These are phyloP conservation scores for Penicillium manginii DNA, from an alignment of 495 filamentous ascomycete genomes.

Conservation along the genomic window DNA sequence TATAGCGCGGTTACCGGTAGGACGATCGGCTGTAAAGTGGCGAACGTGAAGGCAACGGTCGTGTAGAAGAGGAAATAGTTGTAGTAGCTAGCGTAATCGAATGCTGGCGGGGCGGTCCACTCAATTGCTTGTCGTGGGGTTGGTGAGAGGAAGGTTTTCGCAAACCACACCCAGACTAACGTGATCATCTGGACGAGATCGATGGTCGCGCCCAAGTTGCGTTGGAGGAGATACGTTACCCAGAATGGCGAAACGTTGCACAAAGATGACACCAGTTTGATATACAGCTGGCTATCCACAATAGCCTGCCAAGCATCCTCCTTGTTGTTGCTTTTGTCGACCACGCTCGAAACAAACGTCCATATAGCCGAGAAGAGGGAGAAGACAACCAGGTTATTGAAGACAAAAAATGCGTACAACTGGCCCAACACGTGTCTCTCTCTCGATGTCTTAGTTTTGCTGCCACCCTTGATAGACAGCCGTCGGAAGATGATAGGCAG, in stretches of 20 bases:
- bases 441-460: conserved; percentile 86
- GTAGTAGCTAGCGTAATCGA: conserved; percentile 96
- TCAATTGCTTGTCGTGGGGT: conserved; percentile 94
- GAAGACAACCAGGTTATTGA: conserved; percentile 96
- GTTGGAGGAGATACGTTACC: conserved; percentile 89
- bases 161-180: conserved; percentile 78
- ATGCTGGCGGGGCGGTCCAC: conserved; percentile 86
- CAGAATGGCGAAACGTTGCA: conserved; percentile 87
- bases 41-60: conserved; percentile 86
- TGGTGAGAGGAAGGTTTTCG: conserved; percentile 79
- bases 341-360: conserved; percentile 67
- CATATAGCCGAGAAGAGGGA: conserved; percentile 84
- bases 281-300: conserved; percentile 60
- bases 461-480: conserved; percentile 76
- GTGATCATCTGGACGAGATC: conserved; percentile 86
- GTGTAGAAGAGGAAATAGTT: conserved; percentile 94
- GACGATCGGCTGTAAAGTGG: conserved; percentile 84
- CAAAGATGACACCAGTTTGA: conserved; percentile 65
- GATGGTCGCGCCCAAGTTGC: conserved; percentile 87
- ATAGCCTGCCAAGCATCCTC: conserved; percentile 70
- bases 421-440: conserved; percentile 92
- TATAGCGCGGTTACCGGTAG: conserved; percentile 91
- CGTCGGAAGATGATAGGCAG: conserved; percentile 91
- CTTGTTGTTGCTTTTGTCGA: conserved; percentile 56
- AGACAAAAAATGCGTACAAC: conserved; percentile 93